Percentiles rank a stretch among this genome's conserved stretches.
Conservation (phyloP, 73 alveolate genomes). For the Tetrahymena elliotti region DNA sequence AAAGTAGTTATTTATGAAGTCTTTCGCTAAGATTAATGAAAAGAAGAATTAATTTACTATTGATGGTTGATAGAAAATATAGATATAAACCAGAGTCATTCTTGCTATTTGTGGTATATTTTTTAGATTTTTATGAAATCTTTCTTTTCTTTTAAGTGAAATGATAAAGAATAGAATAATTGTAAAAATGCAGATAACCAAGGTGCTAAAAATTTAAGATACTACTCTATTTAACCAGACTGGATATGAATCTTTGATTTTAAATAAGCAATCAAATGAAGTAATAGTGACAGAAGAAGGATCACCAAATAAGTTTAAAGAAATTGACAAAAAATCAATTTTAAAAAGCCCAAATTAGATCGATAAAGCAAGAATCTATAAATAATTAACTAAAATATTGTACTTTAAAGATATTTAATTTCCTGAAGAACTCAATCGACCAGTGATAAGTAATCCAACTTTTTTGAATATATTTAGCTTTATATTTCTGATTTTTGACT, state of each 20-base stretch:
- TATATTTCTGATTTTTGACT: no score
- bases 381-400: no score
- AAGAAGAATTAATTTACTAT: not conserved
- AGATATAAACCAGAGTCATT: not conserved
- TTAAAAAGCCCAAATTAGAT: not conserved
- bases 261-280: not conserved
- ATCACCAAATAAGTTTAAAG: not conserved
- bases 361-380: not conserved
- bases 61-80: not conserved
- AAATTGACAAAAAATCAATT: not conserved
- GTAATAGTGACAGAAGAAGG: not conserved
- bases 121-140: not conserved
- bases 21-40: no score
- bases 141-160: no score
- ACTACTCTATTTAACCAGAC: not conserved
- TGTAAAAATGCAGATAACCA: not conserved
- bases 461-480: no score
- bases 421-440: not conserved
- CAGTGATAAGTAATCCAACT: not conserved
- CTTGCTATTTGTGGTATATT: no score
- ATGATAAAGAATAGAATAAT: not conserved
- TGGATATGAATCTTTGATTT: not conserved
- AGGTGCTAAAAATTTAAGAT: not conserved
- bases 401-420: not conserved
- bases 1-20: not conserved